These are phyloP conservation scores for Candida peoriensis DNA, from an alignment of 805 yeast genomes.

Conservation along the genomic window DNA sequence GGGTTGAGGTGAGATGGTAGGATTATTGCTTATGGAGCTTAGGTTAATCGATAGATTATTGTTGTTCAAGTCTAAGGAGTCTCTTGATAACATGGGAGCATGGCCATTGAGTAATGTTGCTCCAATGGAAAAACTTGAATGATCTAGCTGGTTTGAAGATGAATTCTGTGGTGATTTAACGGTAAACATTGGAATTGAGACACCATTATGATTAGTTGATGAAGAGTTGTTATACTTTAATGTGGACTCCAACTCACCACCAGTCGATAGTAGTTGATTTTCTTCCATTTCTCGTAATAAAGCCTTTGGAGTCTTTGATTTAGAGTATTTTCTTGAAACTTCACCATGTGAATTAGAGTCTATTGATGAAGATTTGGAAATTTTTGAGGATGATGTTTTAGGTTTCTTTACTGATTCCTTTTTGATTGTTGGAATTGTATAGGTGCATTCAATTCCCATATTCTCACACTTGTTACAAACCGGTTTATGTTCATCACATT, in stretches of 20 bases:
- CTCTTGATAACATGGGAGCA: conserved; percentile 8
- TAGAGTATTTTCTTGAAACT: background rate
- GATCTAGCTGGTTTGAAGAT: too few species aligned
- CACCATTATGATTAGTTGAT: background rate
- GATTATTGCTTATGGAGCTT: conserved; percentile 23
- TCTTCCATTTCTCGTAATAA: conserved; percentile 3
- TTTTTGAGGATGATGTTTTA: conserved; percentile 1
- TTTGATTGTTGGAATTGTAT: conserved; percentile 26
- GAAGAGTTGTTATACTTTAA: too few species aligned
- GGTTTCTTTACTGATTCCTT: background rate
- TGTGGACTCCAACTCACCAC: too few species aligned
- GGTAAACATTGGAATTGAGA: conserved; percentile 9
- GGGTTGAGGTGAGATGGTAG: conserved; percentile 27
- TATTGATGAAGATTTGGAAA: background rate
- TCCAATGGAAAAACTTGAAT: conserved; percentile 1
- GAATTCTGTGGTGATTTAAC: conserved; percentile 13
- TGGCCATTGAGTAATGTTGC: too few species aligned
- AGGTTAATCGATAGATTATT: conserved; percentile 18
- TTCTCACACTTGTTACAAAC: conserved; percentile 73
- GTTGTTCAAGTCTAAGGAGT: background rate
- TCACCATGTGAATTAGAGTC: background rate
- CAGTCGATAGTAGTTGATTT: too few species aligned
- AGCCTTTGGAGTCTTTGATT: conserved; percentile 1
- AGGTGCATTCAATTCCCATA: conserved; percentile 75
- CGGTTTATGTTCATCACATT: conserved; percentile 87